Conservation (phyloP, 1,284 basidiomycete genomes). For the Gomphus sp. region DNA sequence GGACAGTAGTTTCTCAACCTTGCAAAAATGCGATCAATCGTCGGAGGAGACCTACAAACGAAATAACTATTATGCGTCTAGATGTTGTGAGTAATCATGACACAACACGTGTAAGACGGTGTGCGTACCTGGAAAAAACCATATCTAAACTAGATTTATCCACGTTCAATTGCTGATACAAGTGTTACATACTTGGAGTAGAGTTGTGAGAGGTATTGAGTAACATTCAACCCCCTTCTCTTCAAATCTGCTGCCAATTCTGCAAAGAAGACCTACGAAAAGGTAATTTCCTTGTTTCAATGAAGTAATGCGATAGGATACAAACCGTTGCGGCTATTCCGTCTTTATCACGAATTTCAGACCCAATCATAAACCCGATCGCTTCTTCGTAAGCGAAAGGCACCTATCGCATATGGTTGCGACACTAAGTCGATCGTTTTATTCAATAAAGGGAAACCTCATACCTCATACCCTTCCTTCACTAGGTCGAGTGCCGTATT, state of each 20-base stretch:
- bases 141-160: constrained; percentile 23
- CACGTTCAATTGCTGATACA: constrained; percentile 3
- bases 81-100: not conserved
- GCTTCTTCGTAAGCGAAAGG: constrained; percentile 85
- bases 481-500: constrained; percentile 65
- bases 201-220: constrained; percentile 48
- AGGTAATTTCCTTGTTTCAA: not conserved
- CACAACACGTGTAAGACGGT: not conserved
- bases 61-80: constrained; percentile 81
- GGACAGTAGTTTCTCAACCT: constrained; percentile 48
- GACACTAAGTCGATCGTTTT: not conserved
- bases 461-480: constrained; percentile 46
- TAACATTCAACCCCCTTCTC: constrained; percentile 41
- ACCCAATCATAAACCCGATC: constrained; percentile 79
- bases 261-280: constrained; percentile 49
- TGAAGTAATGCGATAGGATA: not conserved
- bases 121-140: constrained; percentile 46
- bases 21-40: constrained; percentile 58
- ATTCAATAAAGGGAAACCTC: not conserved
- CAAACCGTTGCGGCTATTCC: constrained; percentile 68
- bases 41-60: constrained; percentile 53
- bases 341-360: constrained; percentile 74
- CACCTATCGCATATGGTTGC: constrained; percentile 26
- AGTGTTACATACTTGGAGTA: constrained; percentile 45
- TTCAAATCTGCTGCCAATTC: constrained; percentile 50